Evolutionary conservation across 257 asterid genomes (phyloP), one percentile per base, ranked within the genome.

Genomic region (Thymus mandschuricus): DNA sequence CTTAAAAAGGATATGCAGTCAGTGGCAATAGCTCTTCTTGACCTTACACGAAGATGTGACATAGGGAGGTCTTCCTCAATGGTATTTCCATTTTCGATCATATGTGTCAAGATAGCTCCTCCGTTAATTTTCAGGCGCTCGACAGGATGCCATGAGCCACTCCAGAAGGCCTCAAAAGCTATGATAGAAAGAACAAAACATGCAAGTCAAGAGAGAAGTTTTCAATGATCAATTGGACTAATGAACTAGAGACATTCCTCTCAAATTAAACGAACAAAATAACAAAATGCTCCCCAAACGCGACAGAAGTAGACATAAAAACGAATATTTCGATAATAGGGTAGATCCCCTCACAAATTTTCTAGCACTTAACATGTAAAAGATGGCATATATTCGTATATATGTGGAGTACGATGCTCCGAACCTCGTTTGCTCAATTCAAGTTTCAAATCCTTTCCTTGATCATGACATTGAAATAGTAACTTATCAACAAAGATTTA

Each of bases 121-220:
- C 75, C 77, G 1, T 70, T 67, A 54, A 95, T 40, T 52, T 81
- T 75, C 74, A 95, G 59, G 61, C 82, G 80, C 82, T 92, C 95
- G 72, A 89, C 96, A 4, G 93, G 80, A 35, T 81, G 70, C 99
- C 99, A 95, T 10, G 95, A 82, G 45, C 79, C 92, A 38, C 71
- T 52, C 85, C 88, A 77, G 50, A 83, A 91, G 12, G 90, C 88
- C 90, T 95, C 99, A 73, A 95, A 95, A 75, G 97, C 99, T 95
- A 82, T 51, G 66, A 79, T 4, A 64, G 41, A 61, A 48, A 41
- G 68, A 63, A 10, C 34, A 58, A 62, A 64, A 13, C 63, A 70
- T 49, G 70, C 21, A 60, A 49, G 34, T 65, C 44, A 46, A 38
- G 3, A 8, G 43, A 41, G 15, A 38, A 10, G 1, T 13, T 1